Conservation (phyloP, 176 grass and related monocot genomes). For the Aegilops longissima region DNA sequence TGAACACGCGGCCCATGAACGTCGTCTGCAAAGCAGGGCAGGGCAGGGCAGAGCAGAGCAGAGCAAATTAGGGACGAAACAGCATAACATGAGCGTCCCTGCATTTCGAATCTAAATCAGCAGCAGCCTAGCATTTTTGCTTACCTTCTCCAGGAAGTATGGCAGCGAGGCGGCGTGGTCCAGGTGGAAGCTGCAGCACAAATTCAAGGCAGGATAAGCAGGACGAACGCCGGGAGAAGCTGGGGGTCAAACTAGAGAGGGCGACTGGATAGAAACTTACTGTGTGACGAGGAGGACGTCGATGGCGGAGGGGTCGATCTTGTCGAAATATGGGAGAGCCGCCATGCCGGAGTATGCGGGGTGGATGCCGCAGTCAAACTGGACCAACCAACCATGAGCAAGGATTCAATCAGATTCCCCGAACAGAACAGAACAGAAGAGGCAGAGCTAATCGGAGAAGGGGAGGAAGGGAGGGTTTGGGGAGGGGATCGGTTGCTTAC, state of each 20-base stretch:
- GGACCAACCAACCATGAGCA: neutral
- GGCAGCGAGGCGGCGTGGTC: slow-evolving; percentile 96
- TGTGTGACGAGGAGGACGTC: slow-evolving; percentile 96
- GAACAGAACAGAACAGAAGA: no score
- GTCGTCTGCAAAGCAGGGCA: slow-evolving; percentile 67
- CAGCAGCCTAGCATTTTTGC: neutral
- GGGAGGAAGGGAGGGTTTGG: neutral
- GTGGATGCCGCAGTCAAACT: slow-evolving; percentile 66
- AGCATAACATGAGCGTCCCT: neutral
- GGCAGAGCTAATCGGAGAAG: neutral
- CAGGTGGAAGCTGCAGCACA: slow-evolving; percentile 78
- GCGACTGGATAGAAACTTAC: slow-evolving; percentile 13
- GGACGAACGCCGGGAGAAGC: neutral
- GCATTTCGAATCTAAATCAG: neutral
- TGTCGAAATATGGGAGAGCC: slow-evolving; percentile 91
- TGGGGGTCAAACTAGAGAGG: no score
- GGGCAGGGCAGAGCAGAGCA: no score
- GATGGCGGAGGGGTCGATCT: slow-evolving; percentile 90
- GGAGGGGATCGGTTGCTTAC: no score
- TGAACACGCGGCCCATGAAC: slow-evolving; percentile 86
- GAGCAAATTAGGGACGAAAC: neutral
- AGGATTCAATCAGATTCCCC: no score
- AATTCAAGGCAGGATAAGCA: neutral
- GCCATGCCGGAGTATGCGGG: slow-evolving; percentile 88
- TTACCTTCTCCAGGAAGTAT: slow-evolving; percentile 95